Percentiles rank a stretch among this genome's conserved stretches.
Evolutionary conservation across 306 rosid genomes (phyloP).

Genomic region (Dalbergia cultrata): DNA sequence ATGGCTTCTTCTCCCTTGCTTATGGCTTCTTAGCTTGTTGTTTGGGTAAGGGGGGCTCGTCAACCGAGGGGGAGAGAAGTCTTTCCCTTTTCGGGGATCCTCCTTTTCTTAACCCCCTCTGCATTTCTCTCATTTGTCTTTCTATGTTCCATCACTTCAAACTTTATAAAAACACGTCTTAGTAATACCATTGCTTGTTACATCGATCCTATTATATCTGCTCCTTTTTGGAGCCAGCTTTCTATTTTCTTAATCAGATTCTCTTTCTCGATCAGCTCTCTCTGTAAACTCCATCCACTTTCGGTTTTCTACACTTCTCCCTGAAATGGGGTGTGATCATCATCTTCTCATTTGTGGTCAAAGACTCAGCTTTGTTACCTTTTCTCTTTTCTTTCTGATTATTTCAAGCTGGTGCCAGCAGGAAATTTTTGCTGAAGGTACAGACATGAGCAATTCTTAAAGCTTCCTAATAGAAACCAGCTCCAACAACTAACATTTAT

Average conservation of each 20-base stretch:
- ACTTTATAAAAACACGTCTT: conserved; percentile 13
- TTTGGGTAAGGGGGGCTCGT: conserved; percentile 54
- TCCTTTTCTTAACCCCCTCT: conserved; percentile 52
- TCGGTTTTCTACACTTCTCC: conserved; percentile 9
- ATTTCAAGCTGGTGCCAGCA: conserved; percentile 65
- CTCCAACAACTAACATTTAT: conserved; percentile 6
- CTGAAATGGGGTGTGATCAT: conserved; percentile 56
- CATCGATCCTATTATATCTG: conserved; percentile 15
- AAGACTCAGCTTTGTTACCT: conserved; percentile 43
- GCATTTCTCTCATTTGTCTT: conserved; percentile 76
- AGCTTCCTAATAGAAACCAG: conserved; percentile 13
- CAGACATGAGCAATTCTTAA: conserved; percentile 26
- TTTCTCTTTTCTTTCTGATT: conserved; percentile 64
- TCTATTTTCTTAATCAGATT: not conserved
- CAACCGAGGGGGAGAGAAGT: conserved; percentile 55
- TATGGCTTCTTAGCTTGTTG: conserved; percentile 37
- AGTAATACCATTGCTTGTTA: conserved; percentile 32
- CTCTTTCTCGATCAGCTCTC: conserved; percentile 36
- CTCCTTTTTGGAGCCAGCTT: conserved; percentile 22
- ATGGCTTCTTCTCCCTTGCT: conserved; percentile 39
- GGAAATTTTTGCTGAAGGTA: conserved; percentile 75
- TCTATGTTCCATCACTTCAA: conserved; percentile 77
- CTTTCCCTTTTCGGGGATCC: conserved; percentile 60
- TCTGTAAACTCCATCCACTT: conserved; percentile 10
- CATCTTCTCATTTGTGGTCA: conserved; percentile 44